These are phyloP conservation scores for Suillus americanus DNA, from an alignment of 768 basidiomycete species.

Conservation along the genomic window DNA sequence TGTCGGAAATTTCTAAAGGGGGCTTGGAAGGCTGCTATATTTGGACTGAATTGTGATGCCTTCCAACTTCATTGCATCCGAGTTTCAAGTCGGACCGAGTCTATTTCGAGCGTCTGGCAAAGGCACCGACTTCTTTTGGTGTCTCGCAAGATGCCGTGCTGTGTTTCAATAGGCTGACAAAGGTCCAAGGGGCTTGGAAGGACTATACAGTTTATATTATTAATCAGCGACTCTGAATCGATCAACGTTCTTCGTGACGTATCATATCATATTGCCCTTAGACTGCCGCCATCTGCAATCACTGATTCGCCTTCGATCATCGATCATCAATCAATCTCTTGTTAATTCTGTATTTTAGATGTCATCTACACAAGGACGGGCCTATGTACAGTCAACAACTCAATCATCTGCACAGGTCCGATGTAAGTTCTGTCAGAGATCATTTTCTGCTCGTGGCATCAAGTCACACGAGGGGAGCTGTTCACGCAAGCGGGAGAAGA, in stretches of 20 bases:
- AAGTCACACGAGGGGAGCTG: slow-evolving; percentile 8
- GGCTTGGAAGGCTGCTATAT: background rate
- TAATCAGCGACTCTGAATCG: too few relatives aligned
- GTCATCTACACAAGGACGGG: background rate
- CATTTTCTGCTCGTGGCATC: background rate
- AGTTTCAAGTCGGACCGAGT: background rate
- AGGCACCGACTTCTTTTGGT: background rate
- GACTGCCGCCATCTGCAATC: too few relatives aligned
- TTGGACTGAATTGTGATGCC: background rate
- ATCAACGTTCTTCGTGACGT: too few relatives aligned
- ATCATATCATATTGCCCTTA: too few relatives aligned
- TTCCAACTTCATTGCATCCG: background rate
- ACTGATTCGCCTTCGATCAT: too few relatives aligned
- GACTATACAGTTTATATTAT: background rate
- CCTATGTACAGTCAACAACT: background rate
- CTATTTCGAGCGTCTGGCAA: background rate
- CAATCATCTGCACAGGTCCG: background rate
- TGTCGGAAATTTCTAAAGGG: slow-evolving; percentile 5
- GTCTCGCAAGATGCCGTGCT: background rate
- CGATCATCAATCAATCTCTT: too few relatives aligned
- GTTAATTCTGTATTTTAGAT: background rate
- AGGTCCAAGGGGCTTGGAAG: background rate
- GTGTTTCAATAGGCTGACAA: background rate
- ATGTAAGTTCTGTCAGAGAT: background rate
- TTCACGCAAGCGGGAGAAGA: background rate